Evolutionary conservation across 768 basidiomycete species (phyloP).

Genomic region (Lentinula guzmanii): DNA sequence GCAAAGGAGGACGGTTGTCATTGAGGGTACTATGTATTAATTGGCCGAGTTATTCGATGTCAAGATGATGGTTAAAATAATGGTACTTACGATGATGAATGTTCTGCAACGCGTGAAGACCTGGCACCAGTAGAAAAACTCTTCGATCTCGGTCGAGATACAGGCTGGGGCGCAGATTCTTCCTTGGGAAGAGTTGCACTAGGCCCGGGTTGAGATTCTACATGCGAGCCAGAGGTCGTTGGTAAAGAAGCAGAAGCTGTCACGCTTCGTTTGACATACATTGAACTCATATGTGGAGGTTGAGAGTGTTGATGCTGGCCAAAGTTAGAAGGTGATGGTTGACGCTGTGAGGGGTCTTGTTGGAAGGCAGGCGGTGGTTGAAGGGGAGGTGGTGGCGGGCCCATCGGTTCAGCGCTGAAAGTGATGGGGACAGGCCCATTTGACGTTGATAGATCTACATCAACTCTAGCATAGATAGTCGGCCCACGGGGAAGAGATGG

Average conservation of each 20-base stretch:
- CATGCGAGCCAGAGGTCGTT: background rate
- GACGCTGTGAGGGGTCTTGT: background rate
- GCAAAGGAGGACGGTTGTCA: constrained; percentile 16
- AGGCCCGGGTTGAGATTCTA: background rate
- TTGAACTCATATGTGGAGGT: background rate
- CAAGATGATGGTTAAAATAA: background rate
- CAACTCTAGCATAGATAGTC: constrained; percentile 59
- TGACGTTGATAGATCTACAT: constrained; percentile 42
- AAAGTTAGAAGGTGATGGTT: background rate
- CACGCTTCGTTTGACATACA: background rate
- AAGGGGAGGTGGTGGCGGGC: constrained; percentile 7
- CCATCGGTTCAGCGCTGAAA: constrained; percentile 50
- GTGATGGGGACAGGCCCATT: constrained; percentile 55
- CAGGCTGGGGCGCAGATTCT: constrained; percentile 58
- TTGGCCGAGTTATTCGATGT: background rate
- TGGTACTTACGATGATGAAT: constrained; percentile 4
- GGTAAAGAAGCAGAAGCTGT: constrained; percentile 1
- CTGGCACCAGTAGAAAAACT: constrained; percentile 71
- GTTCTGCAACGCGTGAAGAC: constrained; percentile 17
- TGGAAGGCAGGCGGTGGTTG: background rate
- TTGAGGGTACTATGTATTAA: background rate
- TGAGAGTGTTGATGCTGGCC: background rate
- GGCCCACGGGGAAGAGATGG: constrained; percentile 27
- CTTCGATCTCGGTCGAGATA: constrained; percentile 58
- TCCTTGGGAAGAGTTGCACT: constrained; percentile 41